Evolutionary conservation across 2,329 filamentous ascomycete genomes (phyloP), one percentile per base, ranked within the genome.

Genomic region (Hymenoscyphus occultus): DNA sequence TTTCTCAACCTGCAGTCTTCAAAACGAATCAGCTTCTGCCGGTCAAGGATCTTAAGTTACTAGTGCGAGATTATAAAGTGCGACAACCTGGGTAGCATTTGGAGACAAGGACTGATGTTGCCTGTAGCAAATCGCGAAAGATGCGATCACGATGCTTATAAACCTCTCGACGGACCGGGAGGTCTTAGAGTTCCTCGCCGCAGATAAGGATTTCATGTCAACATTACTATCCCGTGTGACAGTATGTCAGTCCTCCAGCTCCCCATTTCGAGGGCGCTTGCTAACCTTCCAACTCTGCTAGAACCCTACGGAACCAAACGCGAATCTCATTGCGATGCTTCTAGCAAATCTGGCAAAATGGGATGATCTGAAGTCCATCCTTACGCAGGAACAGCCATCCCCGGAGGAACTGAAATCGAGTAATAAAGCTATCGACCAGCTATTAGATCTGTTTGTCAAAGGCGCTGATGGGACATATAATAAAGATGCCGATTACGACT

Each of bases 391-490:
- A 73, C 89, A 92, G 68, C 80, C 84, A 6, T 77, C 89, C 0
- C 90, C 92, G 2, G 84, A 87, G 63, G 82, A 83, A n/a, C 84
- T 97, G 6, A 87, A 86, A 5, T 90, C 86, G 1, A 91, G 92
- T 51, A 84, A 88, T 42, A 82, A 86, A 65, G 88, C 92, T 4
- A 86, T 98, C 72, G 93, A 97, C 76, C 95, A 98, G 78, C 81
- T 99, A 39, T 87, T 99, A 76, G 95, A 98, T 77, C 89, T 96
- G 72, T 99, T 99, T 75, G 95, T 98, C 75, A 96, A 95, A 80
- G 94, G 94, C 22, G 88, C 91, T 28, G 88, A 90, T 67, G 90
- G 90, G 31, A 82, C 83, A 10, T 93, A 95, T 78, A 98, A 98
- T 82, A 89, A 90, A 74, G 77, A 90, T 32, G 93, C 93, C 66